Conservation (phyloP, 169 alveolate species). For the Eimeria falciformis region DNA sequence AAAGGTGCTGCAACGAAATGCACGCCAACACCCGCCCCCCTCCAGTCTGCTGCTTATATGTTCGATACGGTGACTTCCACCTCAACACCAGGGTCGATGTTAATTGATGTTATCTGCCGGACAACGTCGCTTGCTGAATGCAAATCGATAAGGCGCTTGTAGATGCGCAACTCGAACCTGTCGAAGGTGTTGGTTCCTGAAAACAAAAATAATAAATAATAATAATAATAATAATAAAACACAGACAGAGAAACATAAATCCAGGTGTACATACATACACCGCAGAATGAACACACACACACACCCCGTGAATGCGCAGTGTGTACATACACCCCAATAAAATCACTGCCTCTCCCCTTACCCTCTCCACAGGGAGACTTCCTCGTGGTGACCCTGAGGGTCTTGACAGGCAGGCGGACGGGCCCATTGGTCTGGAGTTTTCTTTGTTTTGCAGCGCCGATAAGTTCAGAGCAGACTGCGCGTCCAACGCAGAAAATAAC, state of each 20-base stretch:
- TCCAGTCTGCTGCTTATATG: too few relatives aligned
- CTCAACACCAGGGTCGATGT: conserved; percentile 98
- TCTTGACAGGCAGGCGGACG: conserved; percentile 97
- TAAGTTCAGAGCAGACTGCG: conserved; percentile 94
- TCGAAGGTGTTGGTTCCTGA: conserved; percentile 98
- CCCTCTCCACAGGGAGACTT: conserved; percentile 99
- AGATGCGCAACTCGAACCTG: conserved; percentile 97
- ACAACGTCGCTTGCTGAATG: conserved; percentile 97
- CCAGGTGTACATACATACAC: not conserved
- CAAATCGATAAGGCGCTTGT: conserved; percentile 98
- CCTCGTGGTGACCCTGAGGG: conserved; percentile 96
- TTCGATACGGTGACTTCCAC: conserved; percentile 96
- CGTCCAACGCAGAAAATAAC: not conserved
- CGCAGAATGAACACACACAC: not conserved
- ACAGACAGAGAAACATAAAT: not conserved
- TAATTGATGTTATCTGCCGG: conserved; percentile 96
- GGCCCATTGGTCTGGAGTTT: conserved; percentile 96
- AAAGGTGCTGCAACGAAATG: too few relatives aligned
- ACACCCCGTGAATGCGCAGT: not conserved
- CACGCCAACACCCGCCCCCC: too few relatives aligned
- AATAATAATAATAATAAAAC: not conserved
- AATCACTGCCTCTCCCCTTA: not conserved
- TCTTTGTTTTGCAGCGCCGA: conserved; percentile 95
- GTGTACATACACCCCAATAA: not conserved
- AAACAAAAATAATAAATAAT: not conserved